Evolutionary conservation across 805 yeast genomes (phyloP).

Genomic region (Starmera caribaea): DNA sequence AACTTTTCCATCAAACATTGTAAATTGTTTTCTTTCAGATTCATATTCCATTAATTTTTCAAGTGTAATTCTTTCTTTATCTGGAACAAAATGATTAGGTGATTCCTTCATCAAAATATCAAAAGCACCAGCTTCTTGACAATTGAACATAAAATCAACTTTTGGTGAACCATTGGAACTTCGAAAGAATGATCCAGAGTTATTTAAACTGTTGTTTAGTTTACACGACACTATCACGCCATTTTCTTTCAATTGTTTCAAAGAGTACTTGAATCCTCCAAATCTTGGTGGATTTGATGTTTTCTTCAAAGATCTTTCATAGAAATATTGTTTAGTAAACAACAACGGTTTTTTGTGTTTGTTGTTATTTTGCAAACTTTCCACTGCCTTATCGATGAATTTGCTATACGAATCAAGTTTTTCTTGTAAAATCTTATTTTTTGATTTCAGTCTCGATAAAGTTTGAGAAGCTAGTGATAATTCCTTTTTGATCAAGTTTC

Average conservation of each 20-base stretch:
- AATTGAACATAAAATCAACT: slow-evolving; percentile 64
- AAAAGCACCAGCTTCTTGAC: slow-evolving; percentile 65
- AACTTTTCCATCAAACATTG: slow-evolving; percentile 59
- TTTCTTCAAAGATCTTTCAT: slow-evolving; percentile 59
- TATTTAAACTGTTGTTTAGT: slow-evolving; percentile 25
- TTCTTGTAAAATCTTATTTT: slow-evolving; percentile 31
- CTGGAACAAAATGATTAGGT: slow-evolving; percentile 51
- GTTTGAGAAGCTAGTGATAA: slow-evolving; percentile 35
- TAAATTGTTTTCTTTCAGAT: slow-evolving; percentile 48
- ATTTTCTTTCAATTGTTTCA: slow-evolving; percentile 65
- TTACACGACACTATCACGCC: slow-evolving; percentile 27
- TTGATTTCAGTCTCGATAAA: slow-evolving; percentile 32
- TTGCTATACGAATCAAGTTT: slow-evolving; percentile 33
- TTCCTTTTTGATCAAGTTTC: slow-evolving; percentile 37
- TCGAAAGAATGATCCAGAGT: slow-evolving; percentile 26
- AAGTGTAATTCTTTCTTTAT: slow-evolving; percentile 44
- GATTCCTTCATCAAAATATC: slow-evolving; percentile 70
- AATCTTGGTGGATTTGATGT: slow-evolving; percentile 60
- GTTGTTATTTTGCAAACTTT: slow-evolving; percentile 32
- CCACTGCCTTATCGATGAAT: slow-evolving; percentile 42
- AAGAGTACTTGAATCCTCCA: slow-evolving; percentile 71
- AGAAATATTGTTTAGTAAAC: slow-evolving; percentile 69
- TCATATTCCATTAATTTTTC: slow-evolving; percentile 68
- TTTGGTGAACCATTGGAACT: slow-evolving; percentile 46
- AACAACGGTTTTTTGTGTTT: slow-evolving; percentile 27